Evolutionary conservation across 1,139 yeast species (phyloP).

Genomic region (Blastobotrys aristatus): DNA sequence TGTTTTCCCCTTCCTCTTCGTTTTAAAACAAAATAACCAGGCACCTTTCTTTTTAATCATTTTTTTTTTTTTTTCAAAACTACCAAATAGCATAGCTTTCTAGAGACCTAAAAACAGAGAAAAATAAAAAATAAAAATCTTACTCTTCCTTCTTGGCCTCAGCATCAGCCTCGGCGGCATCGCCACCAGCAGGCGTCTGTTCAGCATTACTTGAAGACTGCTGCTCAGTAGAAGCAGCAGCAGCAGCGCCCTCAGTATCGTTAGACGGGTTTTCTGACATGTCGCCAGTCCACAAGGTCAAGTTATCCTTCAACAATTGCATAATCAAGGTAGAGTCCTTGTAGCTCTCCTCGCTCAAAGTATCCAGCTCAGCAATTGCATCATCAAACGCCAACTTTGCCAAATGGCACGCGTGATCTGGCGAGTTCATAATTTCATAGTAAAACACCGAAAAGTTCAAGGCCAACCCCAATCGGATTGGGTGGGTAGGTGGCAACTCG

Average conservation of each 20-base stretch:
- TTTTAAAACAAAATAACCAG: neutral
- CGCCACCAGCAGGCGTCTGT: neutral
- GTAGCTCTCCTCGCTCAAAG: conserved; percentile 95
- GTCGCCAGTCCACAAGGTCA: conserved; percentile 97
- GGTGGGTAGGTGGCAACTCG: conserved; percentile 97
- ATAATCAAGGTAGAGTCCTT: conserved; percentile 96
- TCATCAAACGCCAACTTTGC: conserved; percentile 99
- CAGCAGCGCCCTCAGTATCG: conserved; percentile 29
- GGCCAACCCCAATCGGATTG: conserved; percentile 96
- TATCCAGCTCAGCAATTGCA: conserved; percentile 97
- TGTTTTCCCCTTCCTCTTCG: too few relatives aligned
- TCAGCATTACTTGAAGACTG: conserved; percentile 2
- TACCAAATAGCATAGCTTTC: neutral
- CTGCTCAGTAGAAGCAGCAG: conserved; percentile 16
- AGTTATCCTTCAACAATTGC: conserved; percentile 97
- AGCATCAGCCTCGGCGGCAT: neutral
- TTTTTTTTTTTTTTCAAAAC: neutral
- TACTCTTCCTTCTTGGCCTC: conserved; percentile 8
- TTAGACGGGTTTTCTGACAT: conserved; percentile 81
- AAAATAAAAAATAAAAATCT: conserved; percentile 2
- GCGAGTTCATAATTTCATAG: conserved; percentile 96
- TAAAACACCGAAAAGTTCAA: conserved; percentile 96
- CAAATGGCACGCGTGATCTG: conserved; percentile 96
- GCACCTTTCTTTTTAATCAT: neutral
- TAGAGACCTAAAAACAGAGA: neutral